Conservation (phyloP, 805 yeast species). For the Clavispora santaluciae region DNA sequence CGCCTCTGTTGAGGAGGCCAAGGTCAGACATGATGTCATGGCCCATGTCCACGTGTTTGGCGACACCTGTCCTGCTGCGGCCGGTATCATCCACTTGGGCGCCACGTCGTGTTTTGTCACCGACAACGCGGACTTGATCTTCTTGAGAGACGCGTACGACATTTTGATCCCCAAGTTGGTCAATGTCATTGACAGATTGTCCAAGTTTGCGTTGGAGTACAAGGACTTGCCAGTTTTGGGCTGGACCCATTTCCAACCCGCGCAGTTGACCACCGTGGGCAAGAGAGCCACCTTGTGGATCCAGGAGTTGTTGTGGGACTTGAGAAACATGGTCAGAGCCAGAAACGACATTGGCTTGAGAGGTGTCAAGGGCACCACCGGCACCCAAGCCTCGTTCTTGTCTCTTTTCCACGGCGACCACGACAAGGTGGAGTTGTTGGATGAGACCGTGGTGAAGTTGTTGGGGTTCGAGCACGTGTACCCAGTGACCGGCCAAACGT, state of each 20-base stretch:
- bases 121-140: slow-evolving; percentile 96
- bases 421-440: slow-evolving; percentile 90
- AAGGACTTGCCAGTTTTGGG: slow-evolving; percentile 96
- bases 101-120: slow-evolving; percentile 98
- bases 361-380: slow-evolving; percentile 99
- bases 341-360: slow-evolving; percentile 94
- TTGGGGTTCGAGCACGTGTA: slow-evolving; percentile 92
- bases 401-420: slow-evolving; percentile 95
- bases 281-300: slow-evolving; percentile 97
- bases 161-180: slow-evolving; percentile 90
- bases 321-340: slow-evolving; percentile 92
- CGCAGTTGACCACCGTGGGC: slow-evolving; percentile 97
- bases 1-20: slow-evolving; percentile 92
- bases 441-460: slow-evolving; percentile 86
- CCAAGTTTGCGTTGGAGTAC: slow-evolving; percentile 82
- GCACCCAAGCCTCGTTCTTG: slow-evolving; percentile 96
- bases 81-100: slow-evolving; percentile 96
- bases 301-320: slow-evolving; percentile 96
- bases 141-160: slow-evolving; percentile 93
- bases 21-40: slow-evolving; percentile 98
- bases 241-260: slow-evolving; percentile 99
- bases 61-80: slow-evolving; percentile 87
- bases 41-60: slow-evolving; percentile 98
- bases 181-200: slow-evolving; percentile 87
- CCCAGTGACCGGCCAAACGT: slow-evolving; percentile 99